phyloP scores from a whole-genome alignment of 2,329 filamentous ascomycete species.

The Epichloe sibirici region DNA sequence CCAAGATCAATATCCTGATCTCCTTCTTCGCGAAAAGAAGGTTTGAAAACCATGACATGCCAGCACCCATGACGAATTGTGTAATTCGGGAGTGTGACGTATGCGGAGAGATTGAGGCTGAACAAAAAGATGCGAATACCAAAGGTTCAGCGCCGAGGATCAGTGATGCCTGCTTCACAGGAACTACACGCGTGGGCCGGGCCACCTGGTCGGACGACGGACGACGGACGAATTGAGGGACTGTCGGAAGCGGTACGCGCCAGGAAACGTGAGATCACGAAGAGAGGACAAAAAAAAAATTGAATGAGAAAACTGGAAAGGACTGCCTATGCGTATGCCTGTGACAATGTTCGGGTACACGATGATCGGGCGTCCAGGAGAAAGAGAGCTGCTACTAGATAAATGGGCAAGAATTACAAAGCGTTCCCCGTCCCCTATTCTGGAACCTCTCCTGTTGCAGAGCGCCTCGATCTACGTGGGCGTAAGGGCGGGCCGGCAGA shows the following conservation, averaged over 20 bases:
- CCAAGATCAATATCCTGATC: constrained; percentile 88
- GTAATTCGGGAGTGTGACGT: neutral
- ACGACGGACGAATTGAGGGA: neutral
- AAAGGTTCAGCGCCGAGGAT: neutral
- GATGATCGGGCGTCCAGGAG: neutral
- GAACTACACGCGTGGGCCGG: constrained; percentile 3
- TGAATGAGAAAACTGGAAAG: neutral
- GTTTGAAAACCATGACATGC: constrained; percentile 57
- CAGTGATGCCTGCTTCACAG: neutral
- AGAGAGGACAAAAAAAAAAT: neutral
- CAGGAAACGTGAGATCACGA: neutral
- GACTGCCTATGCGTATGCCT: neutral
- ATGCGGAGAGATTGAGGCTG: neutral
- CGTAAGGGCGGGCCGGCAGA: neutral
- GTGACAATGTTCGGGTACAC: neutral
- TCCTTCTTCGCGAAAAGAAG: constrained; percentile 91
- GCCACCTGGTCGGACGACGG: neutral
- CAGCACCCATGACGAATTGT: constrained; percentile 40
- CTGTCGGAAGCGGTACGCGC: neutral
- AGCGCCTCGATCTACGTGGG: neutral
- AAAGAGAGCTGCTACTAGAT: neutral
- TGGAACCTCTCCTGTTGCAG: constrained; percentile 1
- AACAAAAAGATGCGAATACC: neutral
- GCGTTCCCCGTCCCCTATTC: constrained; percentile 10
- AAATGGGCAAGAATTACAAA: constrained; percentile 4